Evolutionary conservation across 2,329 filamentous ascomycete genomes (phyloP).

Genomic region (Cyclaneusma minus): DNA sequence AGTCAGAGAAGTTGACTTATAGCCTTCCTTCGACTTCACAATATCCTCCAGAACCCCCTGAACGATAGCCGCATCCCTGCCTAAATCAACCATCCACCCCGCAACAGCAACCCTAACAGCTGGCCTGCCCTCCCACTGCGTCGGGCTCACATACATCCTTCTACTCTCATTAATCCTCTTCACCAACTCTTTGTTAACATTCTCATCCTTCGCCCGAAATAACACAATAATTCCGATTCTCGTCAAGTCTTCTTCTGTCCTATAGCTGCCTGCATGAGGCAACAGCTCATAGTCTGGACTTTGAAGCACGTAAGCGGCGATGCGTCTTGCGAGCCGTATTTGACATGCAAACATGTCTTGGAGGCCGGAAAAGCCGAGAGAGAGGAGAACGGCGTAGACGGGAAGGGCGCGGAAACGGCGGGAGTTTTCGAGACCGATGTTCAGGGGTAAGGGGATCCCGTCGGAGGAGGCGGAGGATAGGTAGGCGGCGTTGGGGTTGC

Average conservation of each 20-base stretch:
- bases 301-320: slow-evolving; percentile 47
- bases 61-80: slow-evolving; percentile 51
- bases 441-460: slow-evolving; percentile 62
- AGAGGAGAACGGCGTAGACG: slow-evolving; percentile 64
- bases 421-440: slow-evolving; percentile 83
- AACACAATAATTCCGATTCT: slow-evolving; percentile 51
- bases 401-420: slow-evolving; percentile 83
- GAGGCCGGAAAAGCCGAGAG: slow-evolving; percentile 58
- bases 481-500: slow-evolving; percentile 78
- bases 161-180: slow-evolving; percentile 56
- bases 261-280: slow-evolving; percentile 26
- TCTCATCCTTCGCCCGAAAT: slow-evolving; percentile 54
- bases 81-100: slow-evolving; percentile 64
- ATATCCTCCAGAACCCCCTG: slow-evolving; percentile 36
- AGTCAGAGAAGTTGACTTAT: no score
- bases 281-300: slow-evolving; percentile 52
- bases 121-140: slow-evolving; percentile 55
- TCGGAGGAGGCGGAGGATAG: slow-evolving; percentile 29
- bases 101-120: slow-evolving; percentile 76
- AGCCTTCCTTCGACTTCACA: not conserved
- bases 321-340: slow-evolving; percentile 50
- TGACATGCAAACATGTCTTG: slow-evolving; percentile 55
- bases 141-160: slow-evolving; percentile 72
- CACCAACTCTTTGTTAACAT: slow-evolving; percentile 51
- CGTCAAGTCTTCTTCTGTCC: slow-evolving; percentile 5